These are phyloP conservation scores for Talaromyces wortmannii DNA, from an alignment of 495 filamentous ascomycete genomes.

Conservation along the genomic window DNA sequence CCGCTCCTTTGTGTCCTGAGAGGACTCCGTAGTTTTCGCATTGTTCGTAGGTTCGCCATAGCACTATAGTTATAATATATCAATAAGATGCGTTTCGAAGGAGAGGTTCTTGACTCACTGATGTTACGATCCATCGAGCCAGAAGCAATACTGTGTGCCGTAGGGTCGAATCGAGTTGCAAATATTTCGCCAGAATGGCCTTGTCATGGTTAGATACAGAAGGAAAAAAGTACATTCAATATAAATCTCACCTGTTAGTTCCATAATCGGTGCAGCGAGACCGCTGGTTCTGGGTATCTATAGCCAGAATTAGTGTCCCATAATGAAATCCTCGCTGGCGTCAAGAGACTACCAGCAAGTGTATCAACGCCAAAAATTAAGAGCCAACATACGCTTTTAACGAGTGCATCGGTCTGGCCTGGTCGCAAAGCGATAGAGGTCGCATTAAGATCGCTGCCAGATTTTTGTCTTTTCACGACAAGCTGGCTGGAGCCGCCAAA, in stretches of 20 bases:
- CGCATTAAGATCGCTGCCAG: slow-evolving; percentile 56
- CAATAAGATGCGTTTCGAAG: neutral
- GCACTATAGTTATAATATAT: slow-evolving; percentile 43
- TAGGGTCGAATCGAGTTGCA: slow-evolving; percentile 81
- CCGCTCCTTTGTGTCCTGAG: slow-evolving; percentile 79
- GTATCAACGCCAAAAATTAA: neutral
- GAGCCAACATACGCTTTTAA: slow-evolving; percentile 66
- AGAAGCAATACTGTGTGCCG: slow-evolving; percentile 82
- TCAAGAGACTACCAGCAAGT: neutral
- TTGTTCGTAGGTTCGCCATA: slow-evolving; percentile 87
- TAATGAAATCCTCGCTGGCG: neutral
- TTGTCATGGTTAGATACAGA: slow-evolving; percentile 4
- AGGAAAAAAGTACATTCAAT: neutral
- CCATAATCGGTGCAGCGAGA: slow-evolving; percentile 90
- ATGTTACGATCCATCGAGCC: slow-evolving; percentile 94
- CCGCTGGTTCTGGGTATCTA: slow-evolving; percentile 80
- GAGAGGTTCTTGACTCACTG: slow-evolving; percentile 42
- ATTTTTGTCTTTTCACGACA: slow-evolving; percentile 83
- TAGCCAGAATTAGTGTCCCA: neutral
- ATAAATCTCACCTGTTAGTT: slow-evolving; percentile 62
- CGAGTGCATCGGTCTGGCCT: slow-evolving; percentile 64
- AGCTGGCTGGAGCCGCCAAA: slow-evolving; percentile 69
- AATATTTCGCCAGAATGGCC: slow-evolving; percentile 80
- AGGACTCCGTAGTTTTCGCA: slow-evolving; percentile 91
- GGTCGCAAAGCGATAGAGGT: slow-evolving; percentile 58